Evolutionary conservation across 2,329 filamentous ascomycete species (phyloP).

Genomic region (Akanthomyces dipterigenus): DNA sequence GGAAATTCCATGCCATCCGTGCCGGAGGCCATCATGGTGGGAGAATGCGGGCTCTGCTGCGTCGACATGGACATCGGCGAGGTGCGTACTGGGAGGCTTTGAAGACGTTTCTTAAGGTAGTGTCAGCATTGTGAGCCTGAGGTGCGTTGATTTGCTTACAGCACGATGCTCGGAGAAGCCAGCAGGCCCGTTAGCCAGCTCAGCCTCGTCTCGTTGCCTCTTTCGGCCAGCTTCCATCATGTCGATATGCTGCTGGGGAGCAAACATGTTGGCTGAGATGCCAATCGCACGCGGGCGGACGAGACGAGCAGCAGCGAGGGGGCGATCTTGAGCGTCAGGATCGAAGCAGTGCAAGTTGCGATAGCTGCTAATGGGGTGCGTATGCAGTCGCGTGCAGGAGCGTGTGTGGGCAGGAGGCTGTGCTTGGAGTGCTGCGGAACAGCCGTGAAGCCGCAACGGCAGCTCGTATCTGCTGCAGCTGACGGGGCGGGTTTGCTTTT

Average conservation of each 20-base stretch:
- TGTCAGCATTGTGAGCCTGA: neutral
- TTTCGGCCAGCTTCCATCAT: constrained; percentile 34
- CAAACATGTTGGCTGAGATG: constrained; percentile 29
- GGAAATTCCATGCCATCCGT: constrained; percentile 32
- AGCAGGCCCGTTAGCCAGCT: constrained; percentile 29
- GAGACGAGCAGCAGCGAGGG: neutral
- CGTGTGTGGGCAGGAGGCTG: neutral
- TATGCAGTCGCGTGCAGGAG: neutral
- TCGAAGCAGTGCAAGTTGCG: neutral
- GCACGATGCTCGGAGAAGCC: constrained; percentile 46
- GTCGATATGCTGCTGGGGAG: constrained; percentile 26
- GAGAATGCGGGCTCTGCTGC: constrained; percentile 23
- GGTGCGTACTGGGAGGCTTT: constrained; percentile 44
- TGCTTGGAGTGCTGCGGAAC: neutral
- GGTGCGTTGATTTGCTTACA: constrained; percentile 27
- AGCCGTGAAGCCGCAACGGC: neutral
- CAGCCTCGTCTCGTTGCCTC: constrained; percentile 40
- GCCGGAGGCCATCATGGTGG: constrained; percentile 33
- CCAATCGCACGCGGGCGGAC: neutral
- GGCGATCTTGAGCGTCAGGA: neutral
- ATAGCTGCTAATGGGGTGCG: neutral
- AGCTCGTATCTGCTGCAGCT: constrained; percentile 6
- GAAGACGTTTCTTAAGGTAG: constrained; percentile 43
- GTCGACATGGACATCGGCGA: constrained; percentile 32
- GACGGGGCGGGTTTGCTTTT: constrained; percentile 4